phyloP scores from a whole-genome alignment of 495 filamentous ascomycete species.

The Talaromyces borbonicus region DNA sequence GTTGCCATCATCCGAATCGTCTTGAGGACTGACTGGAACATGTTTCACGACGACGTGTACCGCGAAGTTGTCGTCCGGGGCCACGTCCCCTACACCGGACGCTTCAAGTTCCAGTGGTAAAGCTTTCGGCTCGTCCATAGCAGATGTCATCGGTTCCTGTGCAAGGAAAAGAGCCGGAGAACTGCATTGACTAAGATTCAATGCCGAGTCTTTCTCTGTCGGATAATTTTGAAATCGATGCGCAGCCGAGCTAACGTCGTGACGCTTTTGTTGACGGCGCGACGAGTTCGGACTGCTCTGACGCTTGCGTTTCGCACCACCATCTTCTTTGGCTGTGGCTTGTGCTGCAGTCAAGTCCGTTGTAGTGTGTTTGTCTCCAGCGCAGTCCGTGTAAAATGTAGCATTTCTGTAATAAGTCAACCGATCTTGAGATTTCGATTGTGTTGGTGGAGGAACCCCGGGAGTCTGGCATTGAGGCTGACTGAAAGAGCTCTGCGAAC shows the following conservation, averaged over 20 bases:
- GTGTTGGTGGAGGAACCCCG: slow-evolving; percentile 13
- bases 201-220: not conserved
- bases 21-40: slow-evolving; percentile 11
- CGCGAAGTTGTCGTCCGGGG: slow-evolving; percentile 57
- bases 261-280: not conserved
- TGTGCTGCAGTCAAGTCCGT: not conserved
- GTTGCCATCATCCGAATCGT: not conserved
- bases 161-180: not conserved
- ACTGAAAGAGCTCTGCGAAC: slow-evolving; percentile 7
- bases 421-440: slow-evolving; percentile 46
- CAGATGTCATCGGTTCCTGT: slow-evolving; percentile 19
- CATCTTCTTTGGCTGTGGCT: not conserved
- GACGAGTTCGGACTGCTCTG: not conserved
- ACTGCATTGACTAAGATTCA: slow-evolving; percentile 1
- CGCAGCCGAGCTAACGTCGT: slow-evolving; percentile 8
- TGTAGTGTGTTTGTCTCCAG: slow-evolving; percentile 37
- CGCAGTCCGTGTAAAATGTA: slow-evolving; percentile 68
- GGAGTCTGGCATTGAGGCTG: not conserved
- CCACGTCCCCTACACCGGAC: slow-evolving; percentile 55
- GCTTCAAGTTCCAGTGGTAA: slow-evolving; percentile 39
- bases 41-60: slow-evolving; percentile 45
- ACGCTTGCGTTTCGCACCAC: slow-evolving; percentile 1
- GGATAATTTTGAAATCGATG: slow-evolving; percentile 11
- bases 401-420: slow-evolving; percentile 73
- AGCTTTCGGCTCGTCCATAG: slow-evolving; percentile 18